Conservation (phyloP, 345 rosid species). For the Eutrema yunnanense region DNA sequence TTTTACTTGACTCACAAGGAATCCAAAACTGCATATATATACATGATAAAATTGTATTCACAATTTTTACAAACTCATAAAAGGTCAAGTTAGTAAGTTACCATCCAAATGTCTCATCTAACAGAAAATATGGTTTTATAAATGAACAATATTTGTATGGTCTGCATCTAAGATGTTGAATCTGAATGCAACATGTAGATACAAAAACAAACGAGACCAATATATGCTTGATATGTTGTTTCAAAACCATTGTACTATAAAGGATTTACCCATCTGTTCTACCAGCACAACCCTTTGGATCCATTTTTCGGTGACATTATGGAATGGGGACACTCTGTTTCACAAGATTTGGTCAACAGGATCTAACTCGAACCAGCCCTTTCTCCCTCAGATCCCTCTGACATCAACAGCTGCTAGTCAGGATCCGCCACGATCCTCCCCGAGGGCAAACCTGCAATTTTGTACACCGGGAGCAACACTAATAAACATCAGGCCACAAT, state of each 20-base stretch:
- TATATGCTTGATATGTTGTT: background rate
- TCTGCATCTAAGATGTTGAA: no score
- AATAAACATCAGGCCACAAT: slow-evolving; percentile 51
- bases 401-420: slow-evolving; percentile 64
- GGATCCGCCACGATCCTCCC: slow-evolving; percentile 63
- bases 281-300: slow-evolving; percentile 50
- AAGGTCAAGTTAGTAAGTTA: no score
- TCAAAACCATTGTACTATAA: slow-evolving; percentile 71
- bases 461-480: slow-evolving; percentile 50
- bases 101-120: no score
- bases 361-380: slow-evolving; percentile 50
- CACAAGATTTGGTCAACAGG: slow-evolving; percentile 64
- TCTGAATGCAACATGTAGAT: no score
- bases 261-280: slow-evolving; percentile 45
- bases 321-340: slow-evolving; percentile 66
- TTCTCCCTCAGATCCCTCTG: slow-evolving; percentile 46
- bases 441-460: slow-evolving; percentile 44
- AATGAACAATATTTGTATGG: no score
- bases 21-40: background rate
- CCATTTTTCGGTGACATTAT: slow-evolving; percentile 39
- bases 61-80: no score
- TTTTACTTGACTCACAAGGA: background rate
- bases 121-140: no score
- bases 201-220: background rate
- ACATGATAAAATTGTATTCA: no score